phyloP scores from a whole-genome alignment of 1,284 basidiomycete species.

The Exsudoporus floridanus region DNA sequence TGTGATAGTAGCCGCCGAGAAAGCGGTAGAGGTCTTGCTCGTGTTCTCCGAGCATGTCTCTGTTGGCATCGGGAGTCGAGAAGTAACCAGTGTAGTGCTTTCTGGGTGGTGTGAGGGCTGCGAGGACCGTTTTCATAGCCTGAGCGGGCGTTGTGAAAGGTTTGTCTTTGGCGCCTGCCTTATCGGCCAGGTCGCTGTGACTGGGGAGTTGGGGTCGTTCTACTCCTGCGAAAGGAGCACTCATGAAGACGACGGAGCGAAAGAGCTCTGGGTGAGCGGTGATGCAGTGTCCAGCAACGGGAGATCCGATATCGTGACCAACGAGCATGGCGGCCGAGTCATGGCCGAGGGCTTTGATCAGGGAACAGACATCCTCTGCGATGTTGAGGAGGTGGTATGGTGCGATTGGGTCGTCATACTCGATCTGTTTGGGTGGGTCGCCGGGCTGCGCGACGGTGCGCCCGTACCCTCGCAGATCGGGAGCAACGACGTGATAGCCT shows the following conservation, averaged over 20 bases:
- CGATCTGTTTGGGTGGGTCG: constrained; percentile 23
- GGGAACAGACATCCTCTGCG: constrained; percentile 49
- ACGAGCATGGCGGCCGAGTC: constrained; percentile 46
- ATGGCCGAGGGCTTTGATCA: constrained; percentile 54
- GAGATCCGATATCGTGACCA: constrained; percentile 62
- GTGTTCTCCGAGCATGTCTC: constrained; percentile 41
- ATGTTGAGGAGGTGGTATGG: constrained; percentile 53
- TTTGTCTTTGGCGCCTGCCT: constrained; percentile 6
- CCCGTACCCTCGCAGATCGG: constrained; percentile 53
- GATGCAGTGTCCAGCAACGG: constrained; percentile 51
- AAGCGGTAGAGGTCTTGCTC: constrained; percentile 50
- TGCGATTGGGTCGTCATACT: constrained; percentile 49
- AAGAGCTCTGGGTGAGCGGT: constrained; percentile 58
- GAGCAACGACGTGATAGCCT: constrained; percentile 54
- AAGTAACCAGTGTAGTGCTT: constrained; percentile 61
- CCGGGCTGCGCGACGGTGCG: constrained; percentile 31
- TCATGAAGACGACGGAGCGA: constrained; percentile 56
- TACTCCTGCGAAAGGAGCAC: constrained; percentile 50
- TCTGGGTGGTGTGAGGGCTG: constrained; percentile 46
- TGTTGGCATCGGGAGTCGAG: constrained; percentile 46
- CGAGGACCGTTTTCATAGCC: constrained; percentile 34
- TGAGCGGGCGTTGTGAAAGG: constrained; percentile 12
- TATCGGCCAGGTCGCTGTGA: not conserved
- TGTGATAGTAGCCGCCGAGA: constrained; percentile 56
- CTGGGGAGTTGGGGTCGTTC: constrained; percentile 4